These are phyloP conservation scores for Stromatinia cepivora DNA, from an alignment of 2,329 filamentous ascomycete species.

Conservation along the genomic window DNA sequence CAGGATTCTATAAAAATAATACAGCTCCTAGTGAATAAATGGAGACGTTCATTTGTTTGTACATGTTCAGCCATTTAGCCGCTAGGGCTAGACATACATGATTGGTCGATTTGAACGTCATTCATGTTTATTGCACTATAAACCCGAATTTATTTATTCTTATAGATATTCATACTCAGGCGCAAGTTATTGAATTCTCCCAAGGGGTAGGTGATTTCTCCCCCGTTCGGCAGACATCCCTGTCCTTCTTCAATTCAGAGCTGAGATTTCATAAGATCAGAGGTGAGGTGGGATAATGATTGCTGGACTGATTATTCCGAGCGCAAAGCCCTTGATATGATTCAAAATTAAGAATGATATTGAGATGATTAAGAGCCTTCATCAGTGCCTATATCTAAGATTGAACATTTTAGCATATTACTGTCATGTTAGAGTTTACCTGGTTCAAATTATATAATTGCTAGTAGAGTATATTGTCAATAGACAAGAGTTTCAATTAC, in stretches of 20 bases:
- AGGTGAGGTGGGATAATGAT: background rate
- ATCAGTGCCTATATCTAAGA: too few relatives aligned
- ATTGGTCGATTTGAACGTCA: slow-evolving; percentile 4
- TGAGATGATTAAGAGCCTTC: too few relatives aligned
- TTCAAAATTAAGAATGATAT: too few relatives aligned
- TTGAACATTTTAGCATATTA: too few relatives aligned
- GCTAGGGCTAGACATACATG: too few relatives aligned
- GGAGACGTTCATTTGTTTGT: background rate
- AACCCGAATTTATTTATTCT: background rate
- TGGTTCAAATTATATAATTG: too few relatives aligned
- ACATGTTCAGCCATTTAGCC: background rate
- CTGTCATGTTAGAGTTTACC: too few relatives aligned
- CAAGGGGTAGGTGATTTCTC: background rate
- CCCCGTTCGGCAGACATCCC: background rate
- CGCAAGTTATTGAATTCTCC: background rate
- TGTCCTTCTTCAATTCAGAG: background rate
- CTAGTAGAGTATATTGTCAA: too few relatives aligned
- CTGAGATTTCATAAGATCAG: background rate
- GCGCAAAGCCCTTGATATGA: too few relatives aligned
- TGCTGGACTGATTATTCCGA: too few relatives aligned
- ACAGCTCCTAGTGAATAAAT: background rate
- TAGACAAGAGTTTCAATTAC: too few relatives aligned
- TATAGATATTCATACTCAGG: background rate
- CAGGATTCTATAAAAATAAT: too few relatives aligned
- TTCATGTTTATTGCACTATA: background rate